A percentile compares a stretch with the other conserved stretches of the same genome.
These are phyloP conservation scores for Globisporangium megalacanthum DNA, from an alignment of 352 stramenopile species.

Conservation along the genomic window DNA sequence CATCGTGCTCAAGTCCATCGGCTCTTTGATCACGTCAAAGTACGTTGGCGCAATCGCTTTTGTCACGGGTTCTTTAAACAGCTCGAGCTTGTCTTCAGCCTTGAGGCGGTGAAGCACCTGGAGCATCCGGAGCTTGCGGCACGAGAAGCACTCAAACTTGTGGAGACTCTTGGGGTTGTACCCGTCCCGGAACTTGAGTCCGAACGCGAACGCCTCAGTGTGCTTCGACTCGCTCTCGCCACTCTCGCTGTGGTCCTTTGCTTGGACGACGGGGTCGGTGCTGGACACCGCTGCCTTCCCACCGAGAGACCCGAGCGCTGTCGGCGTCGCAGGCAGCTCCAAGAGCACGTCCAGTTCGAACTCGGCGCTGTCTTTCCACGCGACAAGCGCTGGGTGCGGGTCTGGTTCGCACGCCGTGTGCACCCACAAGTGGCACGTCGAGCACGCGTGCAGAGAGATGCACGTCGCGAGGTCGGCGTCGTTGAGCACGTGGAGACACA, in stretches of 20 bases:
- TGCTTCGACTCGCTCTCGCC: conserved; percentile 25
- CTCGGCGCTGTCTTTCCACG: conserved; percentile 18
- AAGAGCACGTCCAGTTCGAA: conserved; percentile 53
- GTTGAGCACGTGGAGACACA: conserved; percentile 54
- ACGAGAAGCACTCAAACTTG: conserved; percentile 84
- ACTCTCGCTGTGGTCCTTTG: neutral
- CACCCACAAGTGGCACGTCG: conserved; percentile 74
- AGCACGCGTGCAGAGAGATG: conserved; percentile 58
- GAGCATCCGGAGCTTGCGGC: conserved; percentile 70
- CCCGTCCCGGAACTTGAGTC: conserved; percentile 45
- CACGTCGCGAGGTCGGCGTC: conserved; percentile 37
- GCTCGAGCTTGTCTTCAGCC: conserved; percentile 74
- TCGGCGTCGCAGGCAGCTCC: conserved; percentile 17
- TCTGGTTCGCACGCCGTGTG: conserved; percentile 79
- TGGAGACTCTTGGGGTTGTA: conserved; percentile 71
- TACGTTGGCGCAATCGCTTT: conserved; percentile 91
- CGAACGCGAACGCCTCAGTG: conserved; percentile 52
- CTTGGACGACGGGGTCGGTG: neutral
- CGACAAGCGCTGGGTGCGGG: conserved; percentile 49
- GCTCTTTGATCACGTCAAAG: conserved; percentile 89
- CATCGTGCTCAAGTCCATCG: conserved; percentile 93
- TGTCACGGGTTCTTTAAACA: conserved; percentile 94
- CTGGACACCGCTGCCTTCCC: neutral
- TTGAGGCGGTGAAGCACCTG: conserved; percentile 55
- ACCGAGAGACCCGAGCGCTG: neutral